phyloP scores from a whole-genome alignment of 2,329 filamentous ascomycete species.

The Biscogniauxia sp. region DNA sequence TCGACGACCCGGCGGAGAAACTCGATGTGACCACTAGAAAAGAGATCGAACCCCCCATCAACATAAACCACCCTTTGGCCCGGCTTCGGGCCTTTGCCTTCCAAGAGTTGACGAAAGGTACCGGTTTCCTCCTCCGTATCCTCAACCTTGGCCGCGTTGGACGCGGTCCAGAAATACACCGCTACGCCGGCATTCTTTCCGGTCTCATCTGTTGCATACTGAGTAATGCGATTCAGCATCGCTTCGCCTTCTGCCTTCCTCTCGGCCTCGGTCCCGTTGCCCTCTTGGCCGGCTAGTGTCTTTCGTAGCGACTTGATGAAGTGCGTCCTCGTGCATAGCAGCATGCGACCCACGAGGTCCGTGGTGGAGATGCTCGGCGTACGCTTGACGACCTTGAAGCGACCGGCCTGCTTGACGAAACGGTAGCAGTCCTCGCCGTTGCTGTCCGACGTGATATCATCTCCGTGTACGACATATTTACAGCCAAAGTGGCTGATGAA shows the following conservation, averaged over 20 bases:
- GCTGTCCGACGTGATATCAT: conserved; percentile 95
- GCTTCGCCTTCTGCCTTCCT: conserved; percentile 59
- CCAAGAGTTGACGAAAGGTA: conserved; percentile 64
- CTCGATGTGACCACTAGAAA: conserved; percentile 95
- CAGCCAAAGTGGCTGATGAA: conserved; percentile 97
- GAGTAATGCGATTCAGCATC: conserved; percentile 73
- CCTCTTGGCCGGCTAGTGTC: conserved; percentile 68
- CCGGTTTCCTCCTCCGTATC: conserved; percentile 58
- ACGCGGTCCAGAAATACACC: conserved; percentile 79
- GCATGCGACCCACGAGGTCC: conserved; percentile 96
- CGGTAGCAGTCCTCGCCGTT: conserved; percentile 95
- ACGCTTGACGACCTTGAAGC: conserved; percentile 95
- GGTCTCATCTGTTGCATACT: conserved; percentile 85
- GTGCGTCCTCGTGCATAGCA: conserved; percentile 91
- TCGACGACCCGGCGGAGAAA: conserved; percentile 78
- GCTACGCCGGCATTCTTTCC: conserved; percentile 75
- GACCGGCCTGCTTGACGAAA: conserved; percentile 88
- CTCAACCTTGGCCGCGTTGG: conserved; percentile 45
- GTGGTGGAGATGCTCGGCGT: conserved; percentile 97
- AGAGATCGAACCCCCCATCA: conserved; percentile 94
- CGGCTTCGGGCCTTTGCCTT: conserved; percentile 66
- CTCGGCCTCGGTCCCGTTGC: conserved; percentile 66
- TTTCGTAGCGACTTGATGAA: conserved; percentile 80
- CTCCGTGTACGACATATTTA: conserved; percentile 92
- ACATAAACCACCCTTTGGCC: conserved; percentile 91